phyloP scores from a whole-genome alignment of 2,329 filamentous ascomycete genomes.

The Monascus ruber region DNA sequence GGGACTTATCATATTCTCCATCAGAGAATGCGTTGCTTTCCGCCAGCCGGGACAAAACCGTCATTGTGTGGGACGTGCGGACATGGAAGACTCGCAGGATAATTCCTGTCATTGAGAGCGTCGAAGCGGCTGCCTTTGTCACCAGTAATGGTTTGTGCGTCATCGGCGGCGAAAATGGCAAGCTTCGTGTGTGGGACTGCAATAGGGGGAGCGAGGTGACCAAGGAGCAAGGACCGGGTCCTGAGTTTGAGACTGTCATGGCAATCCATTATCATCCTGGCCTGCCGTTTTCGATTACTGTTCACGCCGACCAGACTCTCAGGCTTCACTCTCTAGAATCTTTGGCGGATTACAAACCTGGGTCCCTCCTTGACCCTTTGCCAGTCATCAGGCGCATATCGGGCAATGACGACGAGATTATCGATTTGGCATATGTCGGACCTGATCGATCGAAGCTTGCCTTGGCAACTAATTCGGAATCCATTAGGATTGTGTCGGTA shows the following conservation, averaged over 20 bases:
- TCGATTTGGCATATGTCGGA: conserved; percentile 80
- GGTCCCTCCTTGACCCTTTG: conserved; percentile 44
- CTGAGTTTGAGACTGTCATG: conserved; percentile 57
- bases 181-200: conserved; percentile 72
- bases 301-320: conserved; percentile 83
- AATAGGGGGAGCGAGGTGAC: conserved; percentile 70
- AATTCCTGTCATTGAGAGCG: conserved; percentile 70
- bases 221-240: conserved; percentile 51
- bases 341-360: conserved; percentile 22
- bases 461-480: conserved; percentile 88
- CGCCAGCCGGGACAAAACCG: conserved; percentile 82
- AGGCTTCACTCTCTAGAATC: conserved; percentile 52
- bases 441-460: conserved; percentile 72
- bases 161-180: conserved; percentile 74
- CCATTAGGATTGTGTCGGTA: conserved; percentile 75
- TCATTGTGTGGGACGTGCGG: conserved; percentile 78
- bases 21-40: conserved; percentile 67
- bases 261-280: conserved; percentile 55
- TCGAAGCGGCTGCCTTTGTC: conserved; percentile 76
- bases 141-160: conserved; percentile 60
- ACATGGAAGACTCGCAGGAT: conserved; percentile 77
- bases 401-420: conserved; percentile 94
- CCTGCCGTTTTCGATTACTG: conserved; percentile 61
- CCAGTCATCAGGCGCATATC: conserved; percentile 67
- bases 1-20: conserved; percentile 68